Conservation (phyloP, 257 asterid species). For the Lycium ferocissimum region DNA sequence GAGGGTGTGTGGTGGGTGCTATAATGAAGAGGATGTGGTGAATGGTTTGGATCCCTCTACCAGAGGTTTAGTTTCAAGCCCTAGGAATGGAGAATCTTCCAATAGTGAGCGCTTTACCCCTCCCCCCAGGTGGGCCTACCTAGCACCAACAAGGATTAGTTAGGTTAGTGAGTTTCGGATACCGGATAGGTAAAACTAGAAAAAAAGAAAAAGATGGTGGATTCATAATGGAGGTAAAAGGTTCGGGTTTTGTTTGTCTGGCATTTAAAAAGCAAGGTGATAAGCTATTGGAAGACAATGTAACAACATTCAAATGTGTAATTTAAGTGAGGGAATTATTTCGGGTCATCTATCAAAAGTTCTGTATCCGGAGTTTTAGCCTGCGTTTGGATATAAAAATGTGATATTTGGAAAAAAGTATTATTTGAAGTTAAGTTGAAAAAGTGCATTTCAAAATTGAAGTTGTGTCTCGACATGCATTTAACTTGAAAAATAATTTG, state of each 20-base stretch:
- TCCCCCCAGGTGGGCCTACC: neutral
- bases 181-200: neutral
- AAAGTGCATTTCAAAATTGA: neutral
- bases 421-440: neutral
- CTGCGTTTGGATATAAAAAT: neutral
- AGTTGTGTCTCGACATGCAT: neutral
- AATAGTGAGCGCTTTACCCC: neutral
- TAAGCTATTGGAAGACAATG: neutral
- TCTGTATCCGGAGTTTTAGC: neutral
- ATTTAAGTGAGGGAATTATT: neutral
- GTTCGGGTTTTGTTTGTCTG: neutral
- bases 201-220: neutral
- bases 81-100: neutral
- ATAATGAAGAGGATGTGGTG: neutral
- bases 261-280: neutral
- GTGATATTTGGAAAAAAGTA: neutral
- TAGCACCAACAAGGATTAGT: neutral
- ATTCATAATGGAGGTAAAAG: conserved; percentile 7
- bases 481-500: neutral
- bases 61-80: neutral
- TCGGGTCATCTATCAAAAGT: neutral
- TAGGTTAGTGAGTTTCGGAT: neutral
- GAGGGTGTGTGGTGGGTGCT: neutral
- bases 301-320: neutral
- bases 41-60: neutral